Evolutionary conservation across 176 grass and related monocot species (phyloP).

Genomic region (Pontederia paniculata): DNA sequence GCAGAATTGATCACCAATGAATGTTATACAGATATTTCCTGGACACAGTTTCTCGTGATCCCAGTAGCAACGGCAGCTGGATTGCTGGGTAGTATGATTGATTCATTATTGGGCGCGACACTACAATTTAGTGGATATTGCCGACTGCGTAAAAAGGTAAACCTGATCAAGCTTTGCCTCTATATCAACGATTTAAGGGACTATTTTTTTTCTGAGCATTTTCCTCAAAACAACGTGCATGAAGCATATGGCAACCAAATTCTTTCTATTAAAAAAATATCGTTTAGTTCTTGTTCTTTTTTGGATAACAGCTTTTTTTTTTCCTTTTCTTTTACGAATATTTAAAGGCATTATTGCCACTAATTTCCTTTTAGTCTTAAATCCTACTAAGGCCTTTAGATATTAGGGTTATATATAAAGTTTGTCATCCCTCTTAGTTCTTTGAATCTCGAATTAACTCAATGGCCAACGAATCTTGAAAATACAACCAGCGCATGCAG

Average conservation of each 20-base stretch:
- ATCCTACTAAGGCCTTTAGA: no score
- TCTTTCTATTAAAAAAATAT: no score
- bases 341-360: not conserved
- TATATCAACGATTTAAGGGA: not conserved
- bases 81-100: constrained; percentile 69
- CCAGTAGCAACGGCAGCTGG: constrained; percentile 62
- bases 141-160: constrained; percentile 62
- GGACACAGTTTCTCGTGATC: constrained; percentile 60
- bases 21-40: constrained; percentile 41
- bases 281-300: no score
- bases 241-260: no score
- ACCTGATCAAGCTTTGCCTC: not conserved
- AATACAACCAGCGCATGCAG: no score
- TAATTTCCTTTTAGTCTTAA: not conserved
- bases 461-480: no score
- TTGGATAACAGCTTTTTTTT: no score
- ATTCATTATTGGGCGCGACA: constrained; percentile 75
- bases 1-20: constrained; percentile 55
- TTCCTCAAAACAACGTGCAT: not conserved
- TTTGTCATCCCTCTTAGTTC: no score
- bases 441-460: no score
- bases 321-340: not conserved
- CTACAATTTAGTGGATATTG: constrained; percentile 88
- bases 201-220: not conserved
- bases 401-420: no score